These are phyloP conservation scores for Pythium rhizo-oryzae DNA, from an alignment of 352 stramenopile genomes.

Conservation along the genomic window DNA sequence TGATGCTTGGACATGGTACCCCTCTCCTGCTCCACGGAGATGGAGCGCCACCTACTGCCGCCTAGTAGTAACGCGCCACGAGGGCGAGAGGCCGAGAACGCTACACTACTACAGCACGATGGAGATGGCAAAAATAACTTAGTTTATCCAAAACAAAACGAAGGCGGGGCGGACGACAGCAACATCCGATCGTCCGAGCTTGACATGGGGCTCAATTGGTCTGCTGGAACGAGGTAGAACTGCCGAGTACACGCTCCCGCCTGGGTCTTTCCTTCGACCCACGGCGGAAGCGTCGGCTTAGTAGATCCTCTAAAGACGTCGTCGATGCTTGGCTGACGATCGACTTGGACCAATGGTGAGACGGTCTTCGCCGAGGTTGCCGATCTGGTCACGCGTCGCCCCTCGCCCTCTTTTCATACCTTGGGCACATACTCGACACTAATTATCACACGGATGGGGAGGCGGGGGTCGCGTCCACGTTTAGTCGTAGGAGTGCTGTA, in stretches of 20 bases:
- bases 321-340: neutral
- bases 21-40: constrained; percentile 1
- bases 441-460: constrained; percentile 25
- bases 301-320: neutral
- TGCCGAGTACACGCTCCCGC: too few species aligned
- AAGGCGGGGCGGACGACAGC: neutral
- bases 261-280: neutral
- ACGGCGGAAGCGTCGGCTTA: neutral
- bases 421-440: constrained; percentile 47
- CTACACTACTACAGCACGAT: too few species aligned
- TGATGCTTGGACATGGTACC: neutral
- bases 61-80: too few species aligned
- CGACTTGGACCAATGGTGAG: neutral
- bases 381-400: neutral
- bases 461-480: neutral
- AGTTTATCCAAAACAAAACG: constrained; percentile 25
- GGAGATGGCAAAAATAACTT: constrained; percentile 27
- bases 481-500: constrained; percentile 60
- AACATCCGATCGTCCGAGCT: neutral
- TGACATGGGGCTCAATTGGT: neutral
- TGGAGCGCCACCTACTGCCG: too few species aligned
- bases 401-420: constrained; percentile 23
- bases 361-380: neutral
- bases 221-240: neutral
- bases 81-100: too few species aligned